phyloP scores from a whole-genome alignment of 805 yeast species.

The Candida golubevii region DNA sequence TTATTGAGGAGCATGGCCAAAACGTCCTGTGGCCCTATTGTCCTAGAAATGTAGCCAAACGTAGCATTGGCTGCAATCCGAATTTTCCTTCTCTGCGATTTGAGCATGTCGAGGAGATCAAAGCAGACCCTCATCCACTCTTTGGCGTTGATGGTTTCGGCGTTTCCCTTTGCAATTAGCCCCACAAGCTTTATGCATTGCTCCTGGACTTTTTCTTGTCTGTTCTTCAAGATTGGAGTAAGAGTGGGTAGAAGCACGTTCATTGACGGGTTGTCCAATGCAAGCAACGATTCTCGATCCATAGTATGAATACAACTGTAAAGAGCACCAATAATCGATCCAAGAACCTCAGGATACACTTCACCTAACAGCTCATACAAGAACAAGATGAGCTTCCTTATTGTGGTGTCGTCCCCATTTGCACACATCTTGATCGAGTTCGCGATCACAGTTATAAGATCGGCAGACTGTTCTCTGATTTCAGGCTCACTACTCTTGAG shows the following conservation, averaged over 20 bases:
- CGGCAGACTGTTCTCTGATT: constrained; percentile 81
- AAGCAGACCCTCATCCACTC: constrained; percentile 98
- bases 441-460: constrained; percentile 61
- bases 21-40: constrained; percentile 95
- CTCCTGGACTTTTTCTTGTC: constrained; percentile 89
- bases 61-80: constrained; percentile 84
- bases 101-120: constrained; percentile 83
- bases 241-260: constrained; percentile 79
- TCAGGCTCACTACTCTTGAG: constrained; percentile 67
- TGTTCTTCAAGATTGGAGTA: constrained; percentile 85
- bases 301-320: constrained; percentile 55
- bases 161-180: constrained; percentile 70
- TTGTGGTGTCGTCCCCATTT: constrained; percentile 48
- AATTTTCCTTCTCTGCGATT: constrained; percentile 71
- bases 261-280: constrained; percentile 60
- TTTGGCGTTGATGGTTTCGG: constrained; percentile 79
- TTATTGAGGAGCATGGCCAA: constrained; percentile 78
- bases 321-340: constrained; percentile 75
- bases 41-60: constrained; percentile 85
- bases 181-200: constrained; percentile 77
- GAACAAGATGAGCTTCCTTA: constrained; percentile 67
- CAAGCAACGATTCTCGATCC: constrained; percentile 54
- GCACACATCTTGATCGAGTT: constrained; percentile 62
- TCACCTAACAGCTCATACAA: constrained; percentile 92
- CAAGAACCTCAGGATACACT: constrained; percentile 88